phyloP scores from a whole-genome alignment of 345 rosid genomes.

The Salix suchowensis region DNA sequence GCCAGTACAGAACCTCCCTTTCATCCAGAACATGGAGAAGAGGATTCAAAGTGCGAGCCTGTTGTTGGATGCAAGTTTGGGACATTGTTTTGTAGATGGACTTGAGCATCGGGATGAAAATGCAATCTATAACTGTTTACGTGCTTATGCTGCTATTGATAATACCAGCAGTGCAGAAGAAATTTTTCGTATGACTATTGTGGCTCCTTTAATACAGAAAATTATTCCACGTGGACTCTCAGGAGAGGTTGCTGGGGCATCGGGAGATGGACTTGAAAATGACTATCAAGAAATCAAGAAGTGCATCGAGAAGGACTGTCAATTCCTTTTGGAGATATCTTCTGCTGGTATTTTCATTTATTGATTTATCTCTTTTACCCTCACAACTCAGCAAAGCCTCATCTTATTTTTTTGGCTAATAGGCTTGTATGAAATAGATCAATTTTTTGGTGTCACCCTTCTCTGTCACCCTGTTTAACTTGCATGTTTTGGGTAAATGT shows the following conservation, averaged over 20 bases:
- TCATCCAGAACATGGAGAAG: conserved; percentile 95
- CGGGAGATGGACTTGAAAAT: conserved; percentile 70
- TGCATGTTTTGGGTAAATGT: neutral
- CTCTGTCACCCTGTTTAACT: neutral
- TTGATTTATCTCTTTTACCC: neutral
- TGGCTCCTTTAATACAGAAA: conserved; percentile 68
- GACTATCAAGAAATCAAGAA: conserved; percentile 73
- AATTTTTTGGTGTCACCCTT: neutral
- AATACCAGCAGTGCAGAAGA: conserved; percentile 77
- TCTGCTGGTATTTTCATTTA: conserved; percentile 52
- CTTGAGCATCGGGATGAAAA: conserved; percentile 74
- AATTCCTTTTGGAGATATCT: conserved; percentile 78
- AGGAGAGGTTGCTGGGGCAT: conserved; percentile 39
- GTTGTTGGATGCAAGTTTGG: conserved; percentile 86
- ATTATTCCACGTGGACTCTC: conserved; percentile 54
- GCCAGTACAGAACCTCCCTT: conserved; percentile 99
- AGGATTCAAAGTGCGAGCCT: conserved; percentile 83
- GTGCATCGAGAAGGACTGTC: conserved; percentile 61
- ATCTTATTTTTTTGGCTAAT: neutral
- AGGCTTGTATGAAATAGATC: neutral
- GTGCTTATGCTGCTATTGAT: conserved; percentile 95
- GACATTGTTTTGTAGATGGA: conserved; percentile 92
- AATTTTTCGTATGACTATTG: conserved; percentile 67
- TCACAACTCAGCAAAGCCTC: neutral
- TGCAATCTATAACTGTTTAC: conserved; percentile 91